Evolutionary conservation across 495 filamentous ascomycete genomes (phyloP), one percentile per base, ranked within the genome.

Genomic region (Aspergillus olivimuriae): DNA sequence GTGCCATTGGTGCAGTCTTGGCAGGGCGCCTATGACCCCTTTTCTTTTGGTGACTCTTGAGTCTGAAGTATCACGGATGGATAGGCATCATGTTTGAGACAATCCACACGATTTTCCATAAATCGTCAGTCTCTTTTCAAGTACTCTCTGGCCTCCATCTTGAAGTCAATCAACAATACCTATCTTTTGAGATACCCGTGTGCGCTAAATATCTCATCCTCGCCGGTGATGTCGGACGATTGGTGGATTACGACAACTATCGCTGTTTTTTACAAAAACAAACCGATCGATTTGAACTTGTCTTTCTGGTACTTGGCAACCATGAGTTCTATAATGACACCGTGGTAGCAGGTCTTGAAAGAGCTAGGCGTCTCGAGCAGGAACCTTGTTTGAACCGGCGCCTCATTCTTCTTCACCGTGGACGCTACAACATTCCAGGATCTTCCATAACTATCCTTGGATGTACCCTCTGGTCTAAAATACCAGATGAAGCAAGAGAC

Each of bases 91-190:
- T 50, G 46, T 22, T 49, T 17, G 19, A 46, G 41, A 49, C 43
- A 46, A n/a, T 49, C 40, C 35, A 15, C 16, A 43, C 44, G 14
- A 7, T 49, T 18, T 49, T 55, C 19, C 34, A 41, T 33, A 30
- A 19, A 21, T 30, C 37, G 8, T 51, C 48, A 9, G 11, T 38
- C 8, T 51, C 60, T 2, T 74, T 79, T 48, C 74, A 79, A 52
- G 47, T 77, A 24, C 58, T 80, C 28, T 79, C 76, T 9, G 75
- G 82, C 41, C 72, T 81, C 0, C 76, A 82, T 52, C 73, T 81
- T 0, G 76, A 81, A 43, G 40, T 78, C 20, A 66, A 65, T 4
- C 61, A 66, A 34, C 73, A 76, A 55, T 81, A 80, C 42, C 40
- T 51, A 4, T 58, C 64, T 1, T 80, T 62, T 37, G 52, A 67